A percentile compares a stretch with the other conserved stretches of the same genome.
phyloP scores from a whole-genome alignment of 2,329 filamentous ascomycete genomes.

The Cytospora piceicola region DNA sequence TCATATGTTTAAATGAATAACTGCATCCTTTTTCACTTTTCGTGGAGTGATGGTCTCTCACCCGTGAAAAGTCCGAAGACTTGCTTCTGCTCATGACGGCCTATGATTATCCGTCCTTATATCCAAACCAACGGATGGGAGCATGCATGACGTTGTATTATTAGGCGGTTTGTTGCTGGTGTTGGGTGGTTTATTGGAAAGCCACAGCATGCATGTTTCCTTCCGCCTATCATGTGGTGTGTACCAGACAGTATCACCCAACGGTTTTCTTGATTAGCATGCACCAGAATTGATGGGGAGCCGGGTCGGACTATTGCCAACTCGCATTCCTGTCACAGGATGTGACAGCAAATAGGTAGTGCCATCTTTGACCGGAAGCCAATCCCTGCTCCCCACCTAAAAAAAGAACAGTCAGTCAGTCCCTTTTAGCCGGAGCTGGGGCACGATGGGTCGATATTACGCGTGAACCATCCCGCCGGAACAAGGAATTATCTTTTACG shows the following conservation, averaged over 20 bases:
- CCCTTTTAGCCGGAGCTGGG: not conserved
- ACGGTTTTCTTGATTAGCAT: not conserved
- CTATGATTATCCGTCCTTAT: not conserved
- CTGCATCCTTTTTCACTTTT: not conserved
- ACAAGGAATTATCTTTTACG: no score
- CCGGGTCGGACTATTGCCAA: no score
- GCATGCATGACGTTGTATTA: not conserved
- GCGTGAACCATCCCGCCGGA: no score
- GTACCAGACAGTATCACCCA: not conserved
- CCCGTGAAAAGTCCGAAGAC: not conserved
- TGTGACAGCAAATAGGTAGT: no score
- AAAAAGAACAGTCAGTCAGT: not conserved
- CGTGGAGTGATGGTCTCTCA: not conserved
- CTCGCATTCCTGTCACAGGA: no score
- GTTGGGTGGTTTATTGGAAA: not conserved
- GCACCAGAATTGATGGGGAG: no score
- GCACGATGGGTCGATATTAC: no score
- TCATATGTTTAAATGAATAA: no score
- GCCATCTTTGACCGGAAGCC: no score
- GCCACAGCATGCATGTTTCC: not conserved
- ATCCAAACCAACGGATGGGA: not conserved
- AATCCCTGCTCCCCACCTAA: not conserved
- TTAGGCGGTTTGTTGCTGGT: not conserved
- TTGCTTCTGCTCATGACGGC: not conserved
- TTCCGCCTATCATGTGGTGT: not conserved